phyloP scores from a whole-genome alignment of 257 asterid species.

The Penstemon newberryi region DNA sequence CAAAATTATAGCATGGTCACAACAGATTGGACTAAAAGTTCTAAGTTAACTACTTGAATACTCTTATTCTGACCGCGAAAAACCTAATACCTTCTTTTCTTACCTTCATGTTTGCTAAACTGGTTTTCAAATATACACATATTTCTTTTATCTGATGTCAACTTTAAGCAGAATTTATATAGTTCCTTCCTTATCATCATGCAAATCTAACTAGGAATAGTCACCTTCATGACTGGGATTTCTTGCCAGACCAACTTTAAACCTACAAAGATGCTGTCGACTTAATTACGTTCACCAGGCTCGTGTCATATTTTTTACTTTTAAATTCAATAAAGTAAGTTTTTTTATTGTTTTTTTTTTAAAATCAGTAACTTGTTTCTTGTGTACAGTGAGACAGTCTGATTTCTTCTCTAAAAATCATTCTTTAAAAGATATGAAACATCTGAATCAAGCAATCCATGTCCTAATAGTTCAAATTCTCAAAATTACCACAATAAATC shows the following conservation, averaged over 20 bases:
- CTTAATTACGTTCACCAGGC: not conserved
- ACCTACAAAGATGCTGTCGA: not conserved
- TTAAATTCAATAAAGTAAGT: too few species aligned
- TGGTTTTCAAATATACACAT: not conserved
- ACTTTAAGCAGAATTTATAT: not conserved
- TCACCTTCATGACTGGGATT: not conserved
- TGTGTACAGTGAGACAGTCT: not conserved
- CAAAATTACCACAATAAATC: not conserved
- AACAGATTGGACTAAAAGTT: too few species aligned
- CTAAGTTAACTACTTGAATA: too few species aligned
- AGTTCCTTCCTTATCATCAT: not conserved
- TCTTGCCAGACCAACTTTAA: not conserved
- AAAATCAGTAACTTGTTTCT: not conserved
- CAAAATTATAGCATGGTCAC: too few species aligned
- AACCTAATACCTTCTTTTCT: too few species aligned
- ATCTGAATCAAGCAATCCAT: not conserved
- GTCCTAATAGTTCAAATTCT: not conserved
- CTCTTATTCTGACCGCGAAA: too few species aligned
- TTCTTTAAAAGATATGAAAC: conserved; percentile 19
- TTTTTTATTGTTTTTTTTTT: too few species aligned
- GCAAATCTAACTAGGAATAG: not conserved
- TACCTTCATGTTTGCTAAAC: not conserved
- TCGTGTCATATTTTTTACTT: too few species aligned
- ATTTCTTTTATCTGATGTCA: not conserved
- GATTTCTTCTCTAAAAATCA: not conserved